These are phyloP conservation scores for Pleoardoris graminearum DNA, from an alignment of 2,329 filamentous ascomycete genomes.

Conservation along the genomic window DNA sequence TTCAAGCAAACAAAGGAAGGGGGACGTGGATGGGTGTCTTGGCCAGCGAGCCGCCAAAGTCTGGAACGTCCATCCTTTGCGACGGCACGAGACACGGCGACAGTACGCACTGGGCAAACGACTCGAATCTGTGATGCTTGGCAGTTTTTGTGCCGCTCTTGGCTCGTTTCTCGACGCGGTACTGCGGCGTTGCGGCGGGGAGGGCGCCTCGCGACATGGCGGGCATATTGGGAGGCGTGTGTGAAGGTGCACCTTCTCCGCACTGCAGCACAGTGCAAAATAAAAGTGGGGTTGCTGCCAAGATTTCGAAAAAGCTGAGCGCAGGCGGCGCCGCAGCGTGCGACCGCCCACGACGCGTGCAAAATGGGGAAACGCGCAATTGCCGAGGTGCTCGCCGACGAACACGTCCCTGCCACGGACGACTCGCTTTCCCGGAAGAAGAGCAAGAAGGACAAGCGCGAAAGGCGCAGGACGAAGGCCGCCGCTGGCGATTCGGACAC, in stretches of 20 bases:
- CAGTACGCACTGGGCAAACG: conserved; percentile 86
- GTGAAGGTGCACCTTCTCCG: background rate
- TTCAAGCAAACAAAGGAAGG: too few relatives aligned
- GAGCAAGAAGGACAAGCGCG: conserved; percentile 43
- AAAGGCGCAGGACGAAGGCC: conserved; percentile 29
- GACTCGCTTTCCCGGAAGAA: conserved; percentile 42
- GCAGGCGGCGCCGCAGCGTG: background rate
- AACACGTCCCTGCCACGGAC: conserved; percentile 21
- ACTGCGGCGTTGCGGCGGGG: conserved; percentile 29
- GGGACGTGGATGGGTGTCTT: too few relatives aligned
- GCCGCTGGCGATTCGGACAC: conserved; percentile 21
- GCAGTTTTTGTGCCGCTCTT: conserved; percentile 73
- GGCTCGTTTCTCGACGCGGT: conserved; percentile 61
- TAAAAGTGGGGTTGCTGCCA: conserved; percentile 9
- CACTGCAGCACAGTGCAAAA: background rate
- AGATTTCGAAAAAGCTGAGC: conserved; percentile 18
- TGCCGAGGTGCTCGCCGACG: conserved; percentile 34
- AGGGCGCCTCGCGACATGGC: conserved; percentile 46
- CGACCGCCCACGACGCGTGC: background rate
- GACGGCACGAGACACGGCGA: too few relatives aligned
- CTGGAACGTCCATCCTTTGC: too few relatives aligned
- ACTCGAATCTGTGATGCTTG: conserved; percentile 87
- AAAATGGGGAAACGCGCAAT: conserved; percentile 45
- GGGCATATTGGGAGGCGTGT: conserved; percentile 40
- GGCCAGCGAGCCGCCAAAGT: too few relatives aligned